Evolutionary conservation across 2,329 filamentous ascomycete species (phyloP).

Genomic region (Cryphonectria naterciae): DNA sequence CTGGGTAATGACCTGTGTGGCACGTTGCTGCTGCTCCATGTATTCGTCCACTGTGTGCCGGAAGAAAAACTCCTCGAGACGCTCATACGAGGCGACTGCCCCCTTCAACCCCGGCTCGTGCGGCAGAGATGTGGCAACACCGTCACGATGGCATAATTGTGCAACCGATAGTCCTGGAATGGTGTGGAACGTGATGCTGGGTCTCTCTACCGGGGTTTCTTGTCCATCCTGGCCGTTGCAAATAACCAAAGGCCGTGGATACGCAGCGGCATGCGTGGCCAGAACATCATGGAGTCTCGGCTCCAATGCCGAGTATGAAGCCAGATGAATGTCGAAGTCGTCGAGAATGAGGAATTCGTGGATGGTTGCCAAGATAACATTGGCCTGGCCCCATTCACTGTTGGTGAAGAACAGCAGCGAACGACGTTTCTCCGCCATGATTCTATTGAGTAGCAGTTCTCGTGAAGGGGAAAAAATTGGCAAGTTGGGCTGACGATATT

Average conservation of each 20-base stretch:
- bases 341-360: constrained; percentile 18
- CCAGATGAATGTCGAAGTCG: constrained; percentile 13
- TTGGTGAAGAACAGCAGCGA: constrained; percentile 19
- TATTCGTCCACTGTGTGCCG: constrained; percentile 15
- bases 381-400: constrained; percentile 21
- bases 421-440: background rate
- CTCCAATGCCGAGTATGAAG: constrained; percentile 7
- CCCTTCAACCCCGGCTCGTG: constrained; percentile 18
- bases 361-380: constrained; percentile 17
- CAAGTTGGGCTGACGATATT: background rate
- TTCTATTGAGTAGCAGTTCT: background rate
- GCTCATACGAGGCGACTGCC: constrained; percentile 7
- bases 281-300: constrained; percentile 10
- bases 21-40: constrained; percentile 11
- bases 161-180: constrained; percentile 17
- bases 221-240: background rate
- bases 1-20: constrained; percentile 7
- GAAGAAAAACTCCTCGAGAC: constrained; percentile 16
- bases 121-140: constrained; percentile 1
- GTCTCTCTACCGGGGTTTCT: background rate
- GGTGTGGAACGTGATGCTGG: constrained; percentile 18
- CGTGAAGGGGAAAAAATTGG: background rate
- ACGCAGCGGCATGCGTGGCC: background rate
- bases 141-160: constrained; percentile 14
- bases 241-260: constrained; percentile 12